Conservation (phyloP, 345 rosid genomes). For the Hibiscus trionum region DNA sequence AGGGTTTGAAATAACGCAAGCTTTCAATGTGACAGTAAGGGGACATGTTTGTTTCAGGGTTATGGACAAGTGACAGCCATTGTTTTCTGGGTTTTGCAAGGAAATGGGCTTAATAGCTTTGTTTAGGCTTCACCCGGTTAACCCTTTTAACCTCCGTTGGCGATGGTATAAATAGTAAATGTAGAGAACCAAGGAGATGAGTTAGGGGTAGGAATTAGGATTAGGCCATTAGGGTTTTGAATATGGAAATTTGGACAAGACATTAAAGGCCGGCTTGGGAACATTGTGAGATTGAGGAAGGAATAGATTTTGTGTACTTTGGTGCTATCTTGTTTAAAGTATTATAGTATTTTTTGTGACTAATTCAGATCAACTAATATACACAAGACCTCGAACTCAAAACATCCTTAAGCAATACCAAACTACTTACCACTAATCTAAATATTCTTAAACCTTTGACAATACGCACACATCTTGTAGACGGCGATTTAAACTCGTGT, state of each 20-base stretch:
- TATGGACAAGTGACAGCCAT: conserved; percentile 26
- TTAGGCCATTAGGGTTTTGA: background rate
- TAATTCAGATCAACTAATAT: too few species aligned
- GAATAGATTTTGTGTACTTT: background rate
- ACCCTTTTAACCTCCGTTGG: conserved; percentile 17
- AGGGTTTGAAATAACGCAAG: conserved; percentile 32
- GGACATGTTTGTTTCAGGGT: conserved; percentile 38
- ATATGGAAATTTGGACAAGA: conserved; percentile 9
- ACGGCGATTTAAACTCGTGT: too few species aligned
- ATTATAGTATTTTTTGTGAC: too few species aligned
- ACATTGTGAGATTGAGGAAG: background rate
- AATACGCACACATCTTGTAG: too few species aligned
- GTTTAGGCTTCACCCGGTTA: conserved; percentile 25
- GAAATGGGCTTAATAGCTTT: conserved; percentile 14
- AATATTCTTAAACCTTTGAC: too few species aligned
- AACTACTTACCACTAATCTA: too few species aligned
- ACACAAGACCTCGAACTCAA: too few species aligned
- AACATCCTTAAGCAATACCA: too few species aligned
- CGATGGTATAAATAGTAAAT: background rate
- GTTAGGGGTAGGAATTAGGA: background rate
- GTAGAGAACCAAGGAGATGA: background rate
- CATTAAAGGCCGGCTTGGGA: background rate
- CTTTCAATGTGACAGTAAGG: conserved; percentile 48
- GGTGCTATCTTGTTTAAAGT: background rate
- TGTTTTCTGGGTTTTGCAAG: background rate